Evolutionary conservation across 2,329 filamentous ascomycete species (phyloP).

Genomic region (Myriangium duriaei): DNA sequence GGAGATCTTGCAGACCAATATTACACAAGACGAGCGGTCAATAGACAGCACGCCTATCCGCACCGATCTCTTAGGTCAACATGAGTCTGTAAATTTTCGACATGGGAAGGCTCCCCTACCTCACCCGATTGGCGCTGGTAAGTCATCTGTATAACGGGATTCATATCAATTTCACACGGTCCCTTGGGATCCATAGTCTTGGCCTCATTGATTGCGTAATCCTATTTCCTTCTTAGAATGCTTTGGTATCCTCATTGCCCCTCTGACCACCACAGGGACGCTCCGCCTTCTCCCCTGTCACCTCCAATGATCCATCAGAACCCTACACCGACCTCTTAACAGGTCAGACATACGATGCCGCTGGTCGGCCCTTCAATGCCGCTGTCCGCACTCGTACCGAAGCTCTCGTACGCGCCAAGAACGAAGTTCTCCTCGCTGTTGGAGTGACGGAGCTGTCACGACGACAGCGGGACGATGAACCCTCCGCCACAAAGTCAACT

Average conservation of each 20-base stretch:
- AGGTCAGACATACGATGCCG: constrained; percentile 32
- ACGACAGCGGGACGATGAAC: background rate
- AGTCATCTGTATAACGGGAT: background rate
- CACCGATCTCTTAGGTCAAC: too few species aligned
- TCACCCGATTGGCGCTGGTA: constrained; percentile 22
- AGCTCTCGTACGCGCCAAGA: constrained; percentile 32
- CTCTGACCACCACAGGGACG: constrained; percentile 24
- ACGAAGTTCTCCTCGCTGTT: constrained; percentile 35
- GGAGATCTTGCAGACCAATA: too few species aligned
- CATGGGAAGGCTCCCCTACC: constrained; percentile 22
- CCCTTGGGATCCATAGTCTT: background rate
- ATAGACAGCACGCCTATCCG: too few species aligned
- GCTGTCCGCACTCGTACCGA: constrained; percentile 27
- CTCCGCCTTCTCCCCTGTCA: constrained; percentile 26
- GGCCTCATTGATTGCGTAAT: background rate
- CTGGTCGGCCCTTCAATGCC: constrained; percentile 32
- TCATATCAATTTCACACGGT: background rate
- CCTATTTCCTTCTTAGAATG: too few species aligned
- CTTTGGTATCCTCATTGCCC: too few species aligned
- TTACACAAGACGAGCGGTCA: too few species aligned
- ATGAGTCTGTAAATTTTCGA: too few species aligned
- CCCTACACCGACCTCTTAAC: background rate
- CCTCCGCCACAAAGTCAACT: background rate
- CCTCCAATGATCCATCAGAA: background rate
- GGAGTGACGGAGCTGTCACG: constrained; percentile 31